phyloP scores from a whole-genome alignment of 2,329 filamentous ascomycete genomes.

The Penicillium sp. region DNA sequence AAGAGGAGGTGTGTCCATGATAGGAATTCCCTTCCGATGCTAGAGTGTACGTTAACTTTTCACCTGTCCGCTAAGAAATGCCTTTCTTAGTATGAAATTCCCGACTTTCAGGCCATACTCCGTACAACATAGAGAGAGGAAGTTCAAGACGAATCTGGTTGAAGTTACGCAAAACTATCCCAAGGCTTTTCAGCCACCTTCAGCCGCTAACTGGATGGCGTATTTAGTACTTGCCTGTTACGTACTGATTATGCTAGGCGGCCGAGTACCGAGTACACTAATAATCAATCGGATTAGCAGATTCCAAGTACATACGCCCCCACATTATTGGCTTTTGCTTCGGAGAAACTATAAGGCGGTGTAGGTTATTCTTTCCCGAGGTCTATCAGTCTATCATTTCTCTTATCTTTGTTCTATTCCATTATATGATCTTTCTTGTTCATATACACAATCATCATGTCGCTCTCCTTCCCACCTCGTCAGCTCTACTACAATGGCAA shows the following conservation, averaged over 20 bases:
- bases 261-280: not conserved
- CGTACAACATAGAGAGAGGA: too few relatives aligned
- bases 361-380: not conserved
- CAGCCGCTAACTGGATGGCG: conserved; percentile 1
- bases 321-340: not conserved
- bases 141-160: not conserved
- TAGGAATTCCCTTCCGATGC: not conserved
- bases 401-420: not conserved
- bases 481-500: conserved; percentile 75
- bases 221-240: conserved; percentile 3
- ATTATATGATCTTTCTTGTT: not conserved
- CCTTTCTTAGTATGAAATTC: conserved; percentile 1
- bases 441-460: conserved; percentile 20
- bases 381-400: not conserved
- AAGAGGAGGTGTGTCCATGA: not conserved
- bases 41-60: not conserved
- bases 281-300: too few relatives aligned
- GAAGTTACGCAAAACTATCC: not conserved
- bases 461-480: conserved; percentile 48
- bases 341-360: conserved; percentile 3
- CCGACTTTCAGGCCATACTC: not conserved
- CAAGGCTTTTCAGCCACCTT: not conserved
- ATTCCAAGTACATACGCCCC: too few relatives aligned
- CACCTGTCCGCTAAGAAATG: not conserved
- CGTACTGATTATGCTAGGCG: not conserved